phyloP scores from a whole-genome alignment of 495 filamentous ascomycete species.

The Podospora fimiseda region DNA sequence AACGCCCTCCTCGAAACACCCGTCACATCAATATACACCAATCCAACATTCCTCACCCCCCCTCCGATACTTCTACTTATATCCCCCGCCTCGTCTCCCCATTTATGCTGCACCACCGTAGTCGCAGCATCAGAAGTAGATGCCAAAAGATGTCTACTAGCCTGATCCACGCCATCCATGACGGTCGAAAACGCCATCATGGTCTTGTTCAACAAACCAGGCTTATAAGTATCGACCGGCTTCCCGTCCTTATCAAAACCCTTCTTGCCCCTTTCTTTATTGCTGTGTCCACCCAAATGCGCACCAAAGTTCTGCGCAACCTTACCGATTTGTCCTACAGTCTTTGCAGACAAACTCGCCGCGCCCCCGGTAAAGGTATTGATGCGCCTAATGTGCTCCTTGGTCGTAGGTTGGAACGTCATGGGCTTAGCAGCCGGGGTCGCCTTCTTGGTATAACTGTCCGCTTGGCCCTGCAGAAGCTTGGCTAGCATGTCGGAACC shows the following conservation, averaged over 20 bases:
- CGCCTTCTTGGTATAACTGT: constrained; percentile 71
- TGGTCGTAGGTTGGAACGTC: constrained; percentile 80
- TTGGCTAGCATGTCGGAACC: constrained; percentile 72
- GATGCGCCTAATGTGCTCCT: constrained; percentile 77
- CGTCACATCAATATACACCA: constrained; percentile 96
- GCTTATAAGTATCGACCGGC: constrained; percentile 64
- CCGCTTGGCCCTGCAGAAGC: constrained; percentile 65
- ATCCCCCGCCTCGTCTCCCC: constrained; percentile 74
- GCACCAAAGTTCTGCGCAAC: constrained; percentile 88
- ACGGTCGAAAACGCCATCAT: constrained; percentile 96
- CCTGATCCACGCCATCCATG: constrained; percentile 85
- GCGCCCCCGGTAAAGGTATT: constrained; percentile 71
- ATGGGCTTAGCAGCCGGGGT: constrained; percentile 71
- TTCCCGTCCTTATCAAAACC: constrained; percentile 58
- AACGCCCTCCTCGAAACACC: constrained; percentile 84
- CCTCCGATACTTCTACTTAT: constrained; percentile 68
- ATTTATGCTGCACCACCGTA: constrained; percentile 74
- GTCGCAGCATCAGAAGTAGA: constrained; percentile 70
- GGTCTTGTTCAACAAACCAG: constrained; percentile 86
- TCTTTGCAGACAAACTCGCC: constrained; percentile 73
- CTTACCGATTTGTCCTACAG: constrained; percentile 71
- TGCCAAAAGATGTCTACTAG: constrained; percentile 65
- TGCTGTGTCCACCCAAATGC: constrained; percentile 55
- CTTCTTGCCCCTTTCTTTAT: constrained; percentile 47
- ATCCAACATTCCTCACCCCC: constrained; percentile 87